Evolutionary conservation across 352 stramenopile genomes (phyloP).

Genomic region (Phytophthora idaei): DNA sequence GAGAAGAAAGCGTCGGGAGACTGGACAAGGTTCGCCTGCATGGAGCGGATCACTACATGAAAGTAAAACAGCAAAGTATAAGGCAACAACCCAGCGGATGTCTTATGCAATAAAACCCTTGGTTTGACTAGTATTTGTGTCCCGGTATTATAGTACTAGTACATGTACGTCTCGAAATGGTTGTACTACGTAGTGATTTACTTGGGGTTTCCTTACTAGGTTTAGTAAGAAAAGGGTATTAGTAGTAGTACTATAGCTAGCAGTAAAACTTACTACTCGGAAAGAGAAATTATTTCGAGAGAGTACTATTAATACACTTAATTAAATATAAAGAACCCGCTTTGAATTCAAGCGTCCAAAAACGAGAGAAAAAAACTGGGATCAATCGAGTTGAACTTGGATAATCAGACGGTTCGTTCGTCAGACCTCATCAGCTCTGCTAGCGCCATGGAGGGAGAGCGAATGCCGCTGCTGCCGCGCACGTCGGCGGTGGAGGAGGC

Average conservation of each 20-base stretch:
- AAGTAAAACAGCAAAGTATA: not conserved
- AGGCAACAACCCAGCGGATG: not conserved
- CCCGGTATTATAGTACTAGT: no score
- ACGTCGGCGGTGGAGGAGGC: conserved; percentile 45
- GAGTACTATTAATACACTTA: no score
- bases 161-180: no score
- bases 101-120: not conserved
- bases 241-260: no score
- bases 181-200: no score
- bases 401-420: conserved; percentile 8
- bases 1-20: conserved; percentile 14
- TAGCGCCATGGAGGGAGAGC: conserved; percentile 8
- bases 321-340: no score
- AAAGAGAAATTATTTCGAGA: no score
- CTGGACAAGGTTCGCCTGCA: conserved; percentile 3
- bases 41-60: conserved; percentile 7
- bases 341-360: not conserved
- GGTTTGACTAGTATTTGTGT: no score
- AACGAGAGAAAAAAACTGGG: not conserved
- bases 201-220: no score
- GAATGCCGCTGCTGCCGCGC: conserved; percentile 29
- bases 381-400: conserved; percentile 22
- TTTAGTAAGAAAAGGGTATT: no score
- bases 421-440: no score
- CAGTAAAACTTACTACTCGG: no score